Conservation (phyloP, 2,329 filamentous ascomycete genomes). For the Pseudopyricularia cyperi region DNA sequence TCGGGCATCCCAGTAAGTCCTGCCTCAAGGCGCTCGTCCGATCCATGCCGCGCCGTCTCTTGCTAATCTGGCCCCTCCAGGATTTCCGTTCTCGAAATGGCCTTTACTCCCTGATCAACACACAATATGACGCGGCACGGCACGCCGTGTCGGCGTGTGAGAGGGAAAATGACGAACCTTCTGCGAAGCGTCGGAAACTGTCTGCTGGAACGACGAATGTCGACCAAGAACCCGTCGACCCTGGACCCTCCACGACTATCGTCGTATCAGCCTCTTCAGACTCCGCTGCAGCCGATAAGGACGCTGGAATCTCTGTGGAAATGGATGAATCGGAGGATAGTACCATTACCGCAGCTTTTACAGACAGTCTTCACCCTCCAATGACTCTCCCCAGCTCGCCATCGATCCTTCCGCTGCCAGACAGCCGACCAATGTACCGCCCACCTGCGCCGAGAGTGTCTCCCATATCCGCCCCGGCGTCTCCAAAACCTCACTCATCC, state of each 20-base stretch:
- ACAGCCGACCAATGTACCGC: background rate
- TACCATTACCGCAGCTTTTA: background rate
- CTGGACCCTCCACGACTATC: background rate
- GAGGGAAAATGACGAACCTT: conserved; percentile 2
- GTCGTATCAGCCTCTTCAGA: background rate
- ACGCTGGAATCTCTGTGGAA: background rate
- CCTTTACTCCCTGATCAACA: conserved; percentile 58
- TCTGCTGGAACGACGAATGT: conserved; percentile 10
- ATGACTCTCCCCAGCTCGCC: background rate
- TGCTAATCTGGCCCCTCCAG: conserved; percentile 22
- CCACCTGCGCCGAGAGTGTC: background rate
- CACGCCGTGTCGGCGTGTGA: background rate
- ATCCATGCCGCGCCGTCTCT: background rate
- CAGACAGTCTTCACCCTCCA: background rate
- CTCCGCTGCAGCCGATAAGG: background rate
- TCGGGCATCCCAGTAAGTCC: conserved; percentile 56
- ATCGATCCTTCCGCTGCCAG: background rate
- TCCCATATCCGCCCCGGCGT: background rate
- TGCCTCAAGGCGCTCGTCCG: background rate
- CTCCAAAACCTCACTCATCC: conserved; percentile 20
- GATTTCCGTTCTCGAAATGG: conserved; percentile 63
- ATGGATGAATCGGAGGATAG: background rate
- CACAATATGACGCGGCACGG: conserved; percentile 43
- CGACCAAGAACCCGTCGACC: conserved; percentile 2
- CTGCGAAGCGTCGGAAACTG: conserved; percentile 20